These are phyloP conservation scores for Alternaria dauci DNA, from an alignment of 2,329 filamentous ascomycete genomes.

Conservation along the genomic window DNA sequence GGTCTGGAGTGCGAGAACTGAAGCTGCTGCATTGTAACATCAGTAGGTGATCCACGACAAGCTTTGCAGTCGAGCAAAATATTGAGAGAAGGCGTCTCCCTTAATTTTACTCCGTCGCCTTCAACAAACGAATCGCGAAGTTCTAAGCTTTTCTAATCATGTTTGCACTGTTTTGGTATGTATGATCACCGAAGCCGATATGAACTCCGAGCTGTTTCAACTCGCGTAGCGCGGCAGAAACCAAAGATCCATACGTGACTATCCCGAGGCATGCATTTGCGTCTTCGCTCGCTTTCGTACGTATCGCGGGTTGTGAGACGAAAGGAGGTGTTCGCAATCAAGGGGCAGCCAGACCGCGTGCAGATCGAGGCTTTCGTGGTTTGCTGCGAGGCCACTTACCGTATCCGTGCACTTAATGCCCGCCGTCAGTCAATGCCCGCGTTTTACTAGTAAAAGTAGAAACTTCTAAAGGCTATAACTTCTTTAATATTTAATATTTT, in stretches of 20 bases:
- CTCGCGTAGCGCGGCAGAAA: background rate
- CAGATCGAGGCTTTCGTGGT: background rate
- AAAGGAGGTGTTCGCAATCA: background rate
- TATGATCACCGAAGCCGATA: background rate
- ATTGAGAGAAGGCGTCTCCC: background rate
- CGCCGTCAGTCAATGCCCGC: background rate
- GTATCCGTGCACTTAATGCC: background rate
- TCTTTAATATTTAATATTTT: no score
- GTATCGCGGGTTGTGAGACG: background rate
- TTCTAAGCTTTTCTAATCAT: background rate
- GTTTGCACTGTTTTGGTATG: background rate
- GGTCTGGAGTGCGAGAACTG: background rate
- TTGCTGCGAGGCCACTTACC: background rate
- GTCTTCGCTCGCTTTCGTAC: background rate
- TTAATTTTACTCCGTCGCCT: background rate
- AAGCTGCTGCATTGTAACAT: background rate
- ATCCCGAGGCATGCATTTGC: background rate
- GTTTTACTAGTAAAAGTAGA: no score
- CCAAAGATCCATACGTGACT: background rate
- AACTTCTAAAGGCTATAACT: no score
- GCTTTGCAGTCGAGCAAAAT: background rate
- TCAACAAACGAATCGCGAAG: background rate
- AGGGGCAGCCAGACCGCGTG: background rate
- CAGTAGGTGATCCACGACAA: background rate
- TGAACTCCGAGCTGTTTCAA: background rate